Percentiles rank a stretch among this genome's conserved stretches.
These are phyloP conservation scores for Rhizoclosmatium sp. DNA, from an alignment of 192 early-diverging fungal genomes.

Conservation along the genomic window DNA sequence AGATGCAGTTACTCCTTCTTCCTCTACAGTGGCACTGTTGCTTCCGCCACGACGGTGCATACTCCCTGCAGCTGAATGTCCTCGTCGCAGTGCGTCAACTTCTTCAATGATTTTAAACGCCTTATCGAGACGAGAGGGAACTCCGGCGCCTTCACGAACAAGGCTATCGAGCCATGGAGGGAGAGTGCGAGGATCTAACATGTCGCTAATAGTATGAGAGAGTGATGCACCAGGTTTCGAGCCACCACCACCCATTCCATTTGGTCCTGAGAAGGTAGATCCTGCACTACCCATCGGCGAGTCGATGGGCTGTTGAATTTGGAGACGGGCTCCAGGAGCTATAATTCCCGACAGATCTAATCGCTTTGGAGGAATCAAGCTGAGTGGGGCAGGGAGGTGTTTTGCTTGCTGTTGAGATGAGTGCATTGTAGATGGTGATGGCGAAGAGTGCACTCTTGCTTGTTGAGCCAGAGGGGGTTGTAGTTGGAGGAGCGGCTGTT, in stretches of 20 bases:
- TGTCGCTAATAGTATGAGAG: not conserved
- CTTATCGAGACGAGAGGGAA: constrained; percentile 5
- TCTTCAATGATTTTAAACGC: constrained; percentile 27
- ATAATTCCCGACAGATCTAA: constrained; percentile 9
- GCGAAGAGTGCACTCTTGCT: not conserved
- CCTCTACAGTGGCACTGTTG: too few species aligned
- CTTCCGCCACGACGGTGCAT: not conserved
- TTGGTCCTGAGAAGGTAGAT: not conserved
- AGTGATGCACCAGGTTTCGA: constrained; percentile 29
- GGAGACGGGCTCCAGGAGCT: not conserved
- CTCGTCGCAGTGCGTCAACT: not conserved
- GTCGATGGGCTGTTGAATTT: not conserved
- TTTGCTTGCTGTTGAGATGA: not conserved
- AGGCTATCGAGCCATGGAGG: constrained; percentile 27
- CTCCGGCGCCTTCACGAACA: not conserved
- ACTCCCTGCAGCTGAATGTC: not conserved
- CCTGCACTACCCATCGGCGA: not conserved
- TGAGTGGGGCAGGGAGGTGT: not conserved
- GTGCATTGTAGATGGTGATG: not conserved
- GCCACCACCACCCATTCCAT: not conserved
- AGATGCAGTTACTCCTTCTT: too few species aligned
- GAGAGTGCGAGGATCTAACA: constrained; percentile 12
- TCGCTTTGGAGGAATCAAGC: constrained; percentile 6
- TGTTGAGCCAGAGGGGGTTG: not conserved
- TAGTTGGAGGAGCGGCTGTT: not conserved